These are phyloP conservation scores for Globisporangium spinosum DNA, from an alignment of 352 stramenopile species.

Conservation along the genomic window DNA sequence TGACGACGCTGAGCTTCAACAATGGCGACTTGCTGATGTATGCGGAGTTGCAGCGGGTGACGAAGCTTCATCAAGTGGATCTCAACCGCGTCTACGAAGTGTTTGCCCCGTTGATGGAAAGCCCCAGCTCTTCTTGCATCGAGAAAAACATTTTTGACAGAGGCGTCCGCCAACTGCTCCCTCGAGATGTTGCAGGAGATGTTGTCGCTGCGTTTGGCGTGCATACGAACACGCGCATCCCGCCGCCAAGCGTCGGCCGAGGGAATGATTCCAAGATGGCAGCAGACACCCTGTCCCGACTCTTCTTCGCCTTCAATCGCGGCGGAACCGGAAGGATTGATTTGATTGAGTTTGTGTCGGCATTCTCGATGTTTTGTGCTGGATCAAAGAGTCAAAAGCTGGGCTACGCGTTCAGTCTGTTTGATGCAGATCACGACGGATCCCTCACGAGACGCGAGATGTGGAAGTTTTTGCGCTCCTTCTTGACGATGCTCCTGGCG, in stretches of 20 bases:
- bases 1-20: conserved; percentile 72
- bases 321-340: conserved; percentile 83
- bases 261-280: conserved; percentile 78
- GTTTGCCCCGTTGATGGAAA: conserved; percentile 72
- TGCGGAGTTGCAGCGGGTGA: conserved; percentile 69
- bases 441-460: conserved; percentile 90
- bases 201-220: conserved; percentile 63
- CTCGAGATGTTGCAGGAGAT: conserved; percentile 41
- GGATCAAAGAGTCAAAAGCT: conserved; percentile 96
- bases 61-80: conserved; percentile 68
- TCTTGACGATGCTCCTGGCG: conserved; percentile 93
- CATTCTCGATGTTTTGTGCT: conserved; percentile 91
- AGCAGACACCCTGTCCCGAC: conserved; percentile 58
- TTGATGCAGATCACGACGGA: conserved; percentile 89
- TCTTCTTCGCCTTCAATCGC: conserved; percentile 88
- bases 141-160: conserved; percentile 80
- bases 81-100: conserved; percentile 64
- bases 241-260: conserved; percentile 55
- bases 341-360: conserved; percentile 90
- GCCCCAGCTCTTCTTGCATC: conserved; percentile 45
- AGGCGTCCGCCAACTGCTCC: conserved; percentile 64
- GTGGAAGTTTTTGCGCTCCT: conserved; percentile 91
- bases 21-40: conserved; percentile 86
- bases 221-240: conserved; percentile 50
- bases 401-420: conserved; percentile 86